Percentiles rank a stretch among this genome's conserved stretches.
Conservation (phyloP, 495 filamentous ascomycete species). For the Aspergillus incahuasiensis region DNA sequence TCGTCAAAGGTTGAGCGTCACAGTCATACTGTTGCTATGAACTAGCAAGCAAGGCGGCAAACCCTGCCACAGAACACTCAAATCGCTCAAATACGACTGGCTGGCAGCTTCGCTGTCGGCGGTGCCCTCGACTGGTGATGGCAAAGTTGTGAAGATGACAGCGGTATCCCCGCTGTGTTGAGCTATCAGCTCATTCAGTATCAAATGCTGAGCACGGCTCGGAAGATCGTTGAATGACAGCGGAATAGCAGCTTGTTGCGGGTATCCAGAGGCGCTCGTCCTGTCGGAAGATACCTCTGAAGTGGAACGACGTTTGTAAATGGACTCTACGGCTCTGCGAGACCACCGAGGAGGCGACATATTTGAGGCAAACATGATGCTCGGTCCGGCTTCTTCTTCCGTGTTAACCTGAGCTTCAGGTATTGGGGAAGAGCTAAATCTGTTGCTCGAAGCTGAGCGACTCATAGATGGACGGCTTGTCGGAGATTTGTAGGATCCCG, state of each 20-base stretch:
- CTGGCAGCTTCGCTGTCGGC: slow-evolving; percentile 63
- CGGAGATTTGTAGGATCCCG: slow-evolving; percentile 33
- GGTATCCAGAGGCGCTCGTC: slow-evolving; percentile 43
- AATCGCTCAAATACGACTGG: slow-evolving; percentile 65
- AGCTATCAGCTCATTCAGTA: slow-evolving; percentile 77
- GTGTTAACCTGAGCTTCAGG: slow-evolving; percentile 64
- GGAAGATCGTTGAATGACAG: slow-evolving; percentile 84
- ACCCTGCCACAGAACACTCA: slow-evolving; percentile 68
- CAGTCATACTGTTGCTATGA: slow-evolving; percentile 88
- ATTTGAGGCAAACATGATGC: slow-evolving; percentile 71
- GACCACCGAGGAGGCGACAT: slow-evolving; percentile 37
- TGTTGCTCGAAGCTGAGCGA: slow-evolving; percentile 41
- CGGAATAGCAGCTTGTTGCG: slow-evolving; percentile 52
- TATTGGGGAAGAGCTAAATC: slow-evolving; percentile 70
- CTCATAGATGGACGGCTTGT: slow-evolving; percentile 27
- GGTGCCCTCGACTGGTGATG: slow-evolving; percentile 72
- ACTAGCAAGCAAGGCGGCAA: slow-evolving; percentile 69
- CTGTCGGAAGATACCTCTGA: slow-evolving; percentile 19
- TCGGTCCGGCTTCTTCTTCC: slow-evolving; percentile 60
- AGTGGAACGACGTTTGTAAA: slow-evolving; percentile 44
- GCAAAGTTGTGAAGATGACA: slow-evolving; percentile 77
- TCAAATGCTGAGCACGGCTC: slow-evolving; percentile 76
- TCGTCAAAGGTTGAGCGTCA: slow-evolving; percentile 71
- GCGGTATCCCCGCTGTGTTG: slow-evolving; percentile 67
- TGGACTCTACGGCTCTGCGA: slow-evolving; percentile 40